These are phyloP conservation scores for Coemansia sp. DNA, from an alignment of 192 early-diverging fungal species.

Conservation along the genomic window DNA sequence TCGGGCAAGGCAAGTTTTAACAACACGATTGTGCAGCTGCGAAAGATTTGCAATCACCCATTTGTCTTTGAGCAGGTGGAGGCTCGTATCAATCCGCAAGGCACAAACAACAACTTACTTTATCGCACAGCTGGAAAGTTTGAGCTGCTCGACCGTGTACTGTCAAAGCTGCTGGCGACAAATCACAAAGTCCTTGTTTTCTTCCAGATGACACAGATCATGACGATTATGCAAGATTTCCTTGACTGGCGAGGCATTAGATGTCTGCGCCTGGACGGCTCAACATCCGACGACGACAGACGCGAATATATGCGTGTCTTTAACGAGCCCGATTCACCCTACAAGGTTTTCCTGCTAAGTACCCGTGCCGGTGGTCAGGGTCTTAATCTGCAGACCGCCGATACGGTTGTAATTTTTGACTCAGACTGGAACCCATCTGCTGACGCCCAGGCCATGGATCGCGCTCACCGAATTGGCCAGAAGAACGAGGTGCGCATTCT, in stretches of 20 bases:
- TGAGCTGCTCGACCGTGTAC: conserved; percentile 90
- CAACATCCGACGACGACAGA: conserved; percentile 87
- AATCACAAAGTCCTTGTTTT: conserved; percentile 79
- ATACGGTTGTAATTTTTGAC: conserved; percentile 98
- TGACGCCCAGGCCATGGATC: conserved; percentile 98
- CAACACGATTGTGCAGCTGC: conserved; percentile 98
- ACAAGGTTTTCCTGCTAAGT: conserved; percentile 88
- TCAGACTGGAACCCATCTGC: conserved; percentile 99
- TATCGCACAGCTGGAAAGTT: conserved; percentile 93
- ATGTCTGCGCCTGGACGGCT: conserved; percentile 88
- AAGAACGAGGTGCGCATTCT: conserved; percentile 96
- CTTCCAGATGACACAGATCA: conserved; percentile 86
- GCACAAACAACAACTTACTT: conserved; percentile 69
- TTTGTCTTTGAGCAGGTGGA: conserved; percentile 96
- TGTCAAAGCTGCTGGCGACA: conserved; percentile 83
- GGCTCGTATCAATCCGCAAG: conserved; percentile 69
- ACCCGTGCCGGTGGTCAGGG: conserved; percentile 96
- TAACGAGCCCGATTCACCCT: conserved; percentile 75
- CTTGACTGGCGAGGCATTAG: conserved; percentile 67
- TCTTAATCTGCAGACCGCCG: conserved; percentile 93
- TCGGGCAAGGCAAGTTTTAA: conserved; percentile 62
- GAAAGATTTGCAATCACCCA: conserved; percentile 98
- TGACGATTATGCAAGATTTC: conserved; percentile 98
- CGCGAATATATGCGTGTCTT: conserved; percentile 75
- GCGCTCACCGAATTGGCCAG: conserved; percentile 99